Base-by-base conservation (phyloP, 306 rosid species). In the Pyrus betulifolia region DNA sequence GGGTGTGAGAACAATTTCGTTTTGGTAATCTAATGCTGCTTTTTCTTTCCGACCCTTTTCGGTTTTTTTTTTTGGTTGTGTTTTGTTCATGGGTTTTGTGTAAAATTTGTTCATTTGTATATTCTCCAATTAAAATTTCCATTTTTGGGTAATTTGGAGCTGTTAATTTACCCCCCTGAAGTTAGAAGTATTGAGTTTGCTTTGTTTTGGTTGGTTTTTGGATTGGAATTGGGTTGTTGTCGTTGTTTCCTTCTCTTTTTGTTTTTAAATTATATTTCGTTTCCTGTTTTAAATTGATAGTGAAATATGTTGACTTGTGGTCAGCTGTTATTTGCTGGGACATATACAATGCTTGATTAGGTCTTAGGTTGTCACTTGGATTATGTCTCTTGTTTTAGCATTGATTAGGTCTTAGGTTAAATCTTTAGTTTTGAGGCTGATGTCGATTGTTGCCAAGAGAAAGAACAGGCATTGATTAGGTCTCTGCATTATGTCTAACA, bases 1-100 rank as follows among this genome's bases (percentile, higher is more conserved):
- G 96, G 98, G 68, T 92, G 97, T 75, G 89, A 71, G 67, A 95
- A 95, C 81, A 84, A 87, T 80, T 92, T 95, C 72, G 96, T 95
- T 86, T 84, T 95, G 90, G 99, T 95, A 78, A 40, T 40, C 78
- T 75, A 69, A 21, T 76, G 71, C 65, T 69, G 71, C 31, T 67
- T 74, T 82, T 28, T 55, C 35, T 17, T 35, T 69, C 46, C 59
- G 67, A 28, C 45, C 78, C 72, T 21, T 84, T 75, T 83, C 74
- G 52, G 51, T 9, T 42, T 42, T 42, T 10, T 42, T 8, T 44
- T 44, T 11, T 11, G 14, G 4, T 45, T 38, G 67, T 46, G 85
- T 74, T 74, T 13, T 35, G 40, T 35, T 35, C 40, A 35, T 35
- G 9, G 40, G 9, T 77, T 85, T 77, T 70, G 33, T 61, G 8